Base-by-base conservation (phyloP, 805 yeast genomes). In the Cyberlindnera mycetangii region DNA sequence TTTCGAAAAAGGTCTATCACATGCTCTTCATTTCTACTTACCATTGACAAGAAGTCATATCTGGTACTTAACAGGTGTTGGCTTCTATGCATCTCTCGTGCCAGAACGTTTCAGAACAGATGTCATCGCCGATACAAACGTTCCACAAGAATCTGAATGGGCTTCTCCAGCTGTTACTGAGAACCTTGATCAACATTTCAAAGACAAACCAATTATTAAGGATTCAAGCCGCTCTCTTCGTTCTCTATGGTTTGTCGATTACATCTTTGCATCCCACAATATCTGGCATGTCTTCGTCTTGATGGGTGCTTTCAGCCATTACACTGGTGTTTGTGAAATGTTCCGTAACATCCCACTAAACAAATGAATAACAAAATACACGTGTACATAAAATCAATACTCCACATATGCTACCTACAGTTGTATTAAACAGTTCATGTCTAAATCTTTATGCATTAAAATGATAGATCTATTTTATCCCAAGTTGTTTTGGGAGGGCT, bases 271-370 rank as follows among this genome's bases (percentile, higher is more conserved):
- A 33, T 87, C 96, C 30, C 99, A 92, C 64, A 90, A 89, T 58
- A 70, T 92, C 24, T 92, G 99, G 99, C 99, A 92, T 66, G 62
- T 89, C 11, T 88, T 85, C 60, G 99, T 93, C 24, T 76, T 93
- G 15, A 72, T 85, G 20, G 99, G 99, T 3, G 81, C 89, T n/a
- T 64, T 85, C 33, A 95, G 95, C 25, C 98, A 92, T 64, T 93
- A 90, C 65, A 71, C 72, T 44, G 92, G 95, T 12, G 70, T 89
- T 31, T 68, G 88, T 49, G 81, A 78, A 45, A 83, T 90, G 85
- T 82, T 82, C 51, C 71, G 70, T 39, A 70, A 68, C 35, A 55
- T 55, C n/a, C 47, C 54, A 3, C 27, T 41, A 14, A 58, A 59
- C 41, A 31, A 47, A 37, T 54, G 33, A 41, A 15, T 15, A 21